Conservation (phyloP, 257 asterid species). For the Primulina tabacum region DNA sequence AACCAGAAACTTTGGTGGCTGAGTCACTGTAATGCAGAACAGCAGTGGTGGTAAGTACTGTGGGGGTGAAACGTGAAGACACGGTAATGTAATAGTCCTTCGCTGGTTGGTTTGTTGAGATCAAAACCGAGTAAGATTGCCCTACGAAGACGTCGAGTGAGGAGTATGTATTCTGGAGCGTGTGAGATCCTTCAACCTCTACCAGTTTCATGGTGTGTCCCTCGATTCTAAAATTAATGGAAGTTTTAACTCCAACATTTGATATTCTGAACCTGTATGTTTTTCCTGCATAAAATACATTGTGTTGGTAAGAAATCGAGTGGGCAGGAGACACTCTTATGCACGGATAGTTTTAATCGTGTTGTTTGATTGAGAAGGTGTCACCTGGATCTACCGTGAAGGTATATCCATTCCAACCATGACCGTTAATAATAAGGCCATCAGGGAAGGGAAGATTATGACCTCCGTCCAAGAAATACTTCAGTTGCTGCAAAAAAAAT, state of each 20-base stretch:
- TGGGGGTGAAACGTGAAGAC: constrained; percentile 77
- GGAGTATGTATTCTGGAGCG: constrained; percentile 65
- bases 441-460: constrained; percentile 85
- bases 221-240: constrained; percentile 82
- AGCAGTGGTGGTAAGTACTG: constrained; percentile 74
- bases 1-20: constrained; percentile 59
- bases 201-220: constrained; percentile 82
- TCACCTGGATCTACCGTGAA: constrained; percentile 80
- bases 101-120: constrained; percentile 73
- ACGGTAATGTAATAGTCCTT: constrained; percentile 79
- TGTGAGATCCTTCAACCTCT: constrained; percentile 98
- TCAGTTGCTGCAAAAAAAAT: constrained; percentile 58
- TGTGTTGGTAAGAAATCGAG: not conserved
- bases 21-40: constrained; percentile 89
- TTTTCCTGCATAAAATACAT: constrained; percentile 45
- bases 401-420: constrained; percentile 87
- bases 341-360: too few species aligned
- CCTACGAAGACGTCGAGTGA: constrained; percentile 84
- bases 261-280: constrained; percentile 93
- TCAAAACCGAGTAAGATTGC: constrained; percentile 85
- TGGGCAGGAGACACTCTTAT: too few species aligned
- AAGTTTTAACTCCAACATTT: constrained; percentile 74
- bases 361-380: not conserved
- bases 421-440: constrained; percentile 90
- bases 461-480: constrained; percentile 70